These are phyloP conservation scores for Pyracantha coccinea DNA, from an alignment of 331 rosid genomes.

Conservation along the genomic window DNA sequence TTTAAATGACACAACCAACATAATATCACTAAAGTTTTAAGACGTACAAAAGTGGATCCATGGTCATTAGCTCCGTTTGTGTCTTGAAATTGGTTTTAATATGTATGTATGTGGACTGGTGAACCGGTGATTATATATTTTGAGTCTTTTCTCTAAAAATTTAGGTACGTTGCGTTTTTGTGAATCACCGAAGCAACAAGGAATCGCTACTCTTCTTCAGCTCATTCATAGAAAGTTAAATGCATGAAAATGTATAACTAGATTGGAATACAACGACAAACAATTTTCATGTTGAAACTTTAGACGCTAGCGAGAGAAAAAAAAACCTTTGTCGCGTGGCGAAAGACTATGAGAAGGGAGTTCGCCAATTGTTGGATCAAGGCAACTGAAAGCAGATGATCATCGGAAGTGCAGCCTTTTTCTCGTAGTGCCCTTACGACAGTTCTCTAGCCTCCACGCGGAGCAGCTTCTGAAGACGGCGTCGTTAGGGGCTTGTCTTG, in stretches of 20 bases:
- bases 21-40: no score
- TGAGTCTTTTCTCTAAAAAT: background rate
- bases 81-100: background rate
- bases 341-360: no score
- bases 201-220: background rate
- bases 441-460: background rate
- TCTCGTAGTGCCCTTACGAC: background rate
- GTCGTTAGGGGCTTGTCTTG: constrained; percentile 24
- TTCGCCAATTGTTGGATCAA: no score
- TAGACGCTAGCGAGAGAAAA: background rate
- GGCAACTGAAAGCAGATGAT: no score
- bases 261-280: background rate
- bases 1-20: no score
- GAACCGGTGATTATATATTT: background rate
- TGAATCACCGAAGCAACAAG: background rate
- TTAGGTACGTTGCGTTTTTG: background rate
- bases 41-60: background rate
- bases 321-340: background rate
- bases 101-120: background rate
- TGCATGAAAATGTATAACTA: background rate
- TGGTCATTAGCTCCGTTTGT: background rate
- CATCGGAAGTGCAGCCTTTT: background rate
- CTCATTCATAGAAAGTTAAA: background rate
- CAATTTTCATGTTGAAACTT: background rate
- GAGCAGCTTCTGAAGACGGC: constrained; percentile 19